Conservation (phyloP, 1,284 basidiomycete genomes). For the Pterula multifida region DNA sequence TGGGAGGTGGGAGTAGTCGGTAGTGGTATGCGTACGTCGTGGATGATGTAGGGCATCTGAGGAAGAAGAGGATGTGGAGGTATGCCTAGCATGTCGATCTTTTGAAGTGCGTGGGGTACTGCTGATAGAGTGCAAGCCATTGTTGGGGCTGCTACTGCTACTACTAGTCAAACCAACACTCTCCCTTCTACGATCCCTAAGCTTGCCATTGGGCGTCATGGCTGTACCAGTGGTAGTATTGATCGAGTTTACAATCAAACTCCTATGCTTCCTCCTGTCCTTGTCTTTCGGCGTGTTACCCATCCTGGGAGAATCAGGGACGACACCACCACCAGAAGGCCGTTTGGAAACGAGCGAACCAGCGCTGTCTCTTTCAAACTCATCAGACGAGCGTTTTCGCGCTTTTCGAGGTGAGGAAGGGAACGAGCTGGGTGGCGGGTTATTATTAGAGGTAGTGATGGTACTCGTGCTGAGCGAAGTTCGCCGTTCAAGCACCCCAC, state of each 20-base stretch:
- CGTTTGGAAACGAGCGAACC: slow-evolving; percentile 47
- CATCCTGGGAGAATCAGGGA: slow-evolving; percentile 25
- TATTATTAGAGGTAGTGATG: slow-evolving; percentile 7
- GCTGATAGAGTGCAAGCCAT: slow-evolving; percentile 13
- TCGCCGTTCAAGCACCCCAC: slow-evolving; percentile 6
- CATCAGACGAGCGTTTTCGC: slow-evolving; percentile 69
- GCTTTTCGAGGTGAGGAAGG: slow-evolving; percentile 50
- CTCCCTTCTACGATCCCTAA: slow-evolving; percentile 56
- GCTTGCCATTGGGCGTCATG: slow-evolving; percentile 30
- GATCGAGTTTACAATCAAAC: slow-evolving; percentile 35
- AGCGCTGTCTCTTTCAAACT: slow-evolving; percentile 67
- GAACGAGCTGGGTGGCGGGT: slow-evolving; percentile 18
- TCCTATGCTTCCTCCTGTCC: slow-evolving; percentile 49
- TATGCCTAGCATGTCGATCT: slow-evolving; percentile 41
- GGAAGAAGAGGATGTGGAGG: slow-evolving; percentile 55
- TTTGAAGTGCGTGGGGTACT: slow-evolving; percentile 3
- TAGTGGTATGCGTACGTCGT: slow-evolving; percentile 47
- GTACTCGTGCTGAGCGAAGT: slow-evolving; percentile 6
- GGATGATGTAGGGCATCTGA: slow-evolving; percentile 36
- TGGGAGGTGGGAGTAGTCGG: slow-evolving; percentile 83
- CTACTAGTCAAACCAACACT: slow-evolving; percentile 39
- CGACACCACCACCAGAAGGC: slow-evolving; percentile 34
- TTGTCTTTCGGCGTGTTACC: not conserved
- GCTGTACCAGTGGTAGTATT: slow-evolving; percentile 27
- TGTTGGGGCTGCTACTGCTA: slow-evolving; percentile 18